phyloP scores from a whole-genome alignment of 345 rosid species.

The Hibiscus tridactylites region DNA sequence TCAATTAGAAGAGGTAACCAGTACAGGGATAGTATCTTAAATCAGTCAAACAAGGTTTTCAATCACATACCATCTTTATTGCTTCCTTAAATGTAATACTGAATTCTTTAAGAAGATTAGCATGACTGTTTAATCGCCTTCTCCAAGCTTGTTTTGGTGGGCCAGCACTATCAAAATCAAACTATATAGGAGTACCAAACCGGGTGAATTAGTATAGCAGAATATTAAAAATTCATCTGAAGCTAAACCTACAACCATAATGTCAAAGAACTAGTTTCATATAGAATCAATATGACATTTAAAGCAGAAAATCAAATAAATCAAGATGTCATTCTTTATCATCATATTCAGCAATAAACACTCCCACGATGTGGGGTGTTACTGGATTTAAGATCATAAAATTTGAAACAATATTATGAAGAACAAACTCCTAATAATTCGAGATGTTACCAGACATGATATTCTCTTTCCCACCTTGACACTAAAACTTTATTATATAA shows the following conservation, averaged over 20 bases:
- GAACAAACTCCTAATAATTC: background rate
- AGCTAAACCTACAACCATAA: background rate
- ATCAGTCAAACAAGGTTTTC: background rate
- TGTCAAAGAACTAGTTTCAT: background rate
- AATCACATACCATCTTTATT: slow-evolving; percentile 61
- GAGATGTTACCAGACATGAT: background rate
- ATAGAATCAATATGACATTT: background rate
- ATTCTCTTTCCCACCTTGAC: background rate
- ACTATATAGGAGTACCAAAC: slow-evolving; percentile 28
- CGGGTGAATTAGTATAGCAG: background rate
- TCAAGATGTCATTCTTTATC: background rate
- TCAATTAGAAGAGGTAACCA: background rate
- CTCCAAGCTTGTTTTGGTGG: slow-evolving; percentile 98
- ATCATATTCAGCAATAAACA: background rate
- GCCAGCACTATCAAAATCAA: slow-evolving; percentile 88
- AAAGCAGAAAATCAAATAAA: background rate
- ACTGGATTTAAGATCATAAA: background rate
- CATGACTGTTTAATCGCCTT: slow-evolving; percentile 88
- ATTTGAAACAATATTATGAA: background rate
- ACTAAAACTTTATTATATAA: background rate
- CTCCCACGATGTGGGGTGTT: background rate
- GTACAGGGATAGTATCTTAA: background rate
- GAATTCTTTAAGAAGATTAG: slow-evolving; percentile 84
- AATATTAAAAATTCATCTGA: background rate
- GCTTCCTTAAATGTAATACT: slow-evolving; percentile 91